phyloP scores from a whole-genome alignment of 176 grass and related monocot species.

The Aegilops sharonensis region DNA sequence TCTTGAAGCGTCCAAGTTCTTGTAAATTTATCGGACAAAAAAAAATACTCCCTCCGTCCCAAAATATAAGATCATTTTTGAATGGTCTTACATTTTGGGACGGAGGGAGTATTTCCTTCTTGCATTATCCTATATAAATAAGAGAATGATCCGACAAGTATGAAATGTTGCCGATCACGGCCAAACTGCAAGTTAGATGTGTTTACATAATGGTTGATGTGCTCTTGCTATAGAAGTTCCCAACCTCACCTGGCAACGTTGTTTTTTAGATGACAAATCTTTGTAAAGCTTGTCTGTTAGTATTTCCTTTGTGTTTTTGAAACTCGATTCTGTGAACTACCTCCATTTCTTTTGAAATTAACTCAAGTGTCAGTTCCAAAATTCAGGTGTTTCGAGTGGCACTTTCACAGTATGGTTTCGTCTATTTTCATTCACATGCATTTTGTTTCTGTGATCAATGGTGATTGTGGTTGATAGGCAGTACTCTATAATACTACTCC shows the following conservation, averaged over 20 bases:
- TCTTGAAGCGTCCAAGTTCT: not conserved
- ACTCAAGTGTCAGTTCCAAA: not conserved
- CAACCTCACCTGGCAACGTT: not conserved
- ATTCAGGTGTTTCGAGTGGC: not conserved
- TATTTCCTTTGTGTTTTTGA: not conserved
- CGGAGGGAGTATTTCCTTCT: not conserved
- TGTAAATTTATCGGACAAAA: not conserved
- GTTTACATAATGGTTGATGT: not conserved
- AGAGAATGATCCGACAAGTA: not conserved
- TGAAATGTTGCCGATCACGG: not conserved
- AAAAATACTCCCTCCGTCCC: not conserved
- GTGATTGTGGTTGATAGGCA: no score
- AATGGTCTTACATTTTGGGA: no score
- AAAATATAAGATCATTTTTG: no score
- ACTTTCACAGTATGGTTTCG: not conserved
- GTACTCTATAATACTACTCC: no score
- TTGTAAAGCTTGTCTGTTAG: not conserved
- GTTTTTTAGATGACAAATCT: not conserved
- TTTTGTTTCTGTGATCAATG: not conserved
- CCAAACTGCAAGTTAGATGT: not conserved
- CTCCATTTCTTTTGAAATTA: not conserved
- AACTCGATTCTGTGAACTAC: not conserved
- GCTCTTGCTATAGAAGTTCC: not conserved
- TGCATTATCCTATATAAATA: not conserved
- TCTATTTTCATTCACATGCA: not conserved